Evolutionary conservation across 2,329 filamentous ascomycete genomes (phyloP), one percentile per base, ranked within the genome.

Genomic region (Onygenales sp.): DNA sequence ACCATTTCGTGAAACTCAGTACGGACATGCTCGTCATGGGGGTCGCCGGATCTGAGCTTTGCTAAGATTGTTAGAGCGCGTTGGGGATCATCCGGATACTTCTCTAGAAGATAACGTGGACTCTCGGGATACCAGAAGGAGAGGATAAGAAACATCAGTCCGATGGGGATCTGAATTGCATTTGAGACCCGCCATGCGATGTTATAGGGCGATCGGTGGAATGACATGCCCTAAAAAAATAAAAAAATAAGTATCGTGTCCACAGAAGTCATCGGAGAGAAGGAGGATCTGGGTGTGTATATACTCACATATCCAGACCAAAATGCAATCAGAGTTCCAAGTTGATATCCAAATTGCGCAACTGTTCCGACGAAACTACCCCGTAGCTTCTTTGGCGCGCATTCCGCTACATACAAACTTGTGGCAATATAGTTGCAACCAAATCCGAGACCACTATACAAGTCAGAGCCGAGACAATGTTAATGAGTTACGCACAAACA

Each of bases 111-210:
- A 56, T 60, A 69, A 17, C 67, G 60, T 6, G 69, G 69, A 31
- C 60, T 63, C 52, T 72, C 70, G 0, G 68, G 68, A 51, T 71
- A 71, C 62, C 62, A 70, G 59, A 73, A 73, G 11, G 63, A 70
- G 11, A 67, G 55, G 31, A 60, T 58, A 9, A 72, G 62, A 35
- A 72, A 72, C 33, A 55, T 49, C 2, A 72, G 48, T 7, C 72
- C 71, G 46, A 73, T 71, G 1, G 70, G 69, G 45, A 74, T 69
- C 52, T 74, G 70, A 32, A 74, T 66, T 13, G 71, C 39, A 51
- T 73, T 74, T 4, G 69, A 72, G 1, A 73, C 65, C 36, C 71
- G 58, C 72, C 71, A 75, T 8, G 72, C 70, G 44, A 73, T 71
- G 53, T 73, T 73, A 59, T 66, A 71, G 0, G 72, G 72, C 0